phyloP scores from a whole-genome alignment of 2,329 filamentous ascomycete genomes.

The Sporothrix pseudoabietina region DNA sequence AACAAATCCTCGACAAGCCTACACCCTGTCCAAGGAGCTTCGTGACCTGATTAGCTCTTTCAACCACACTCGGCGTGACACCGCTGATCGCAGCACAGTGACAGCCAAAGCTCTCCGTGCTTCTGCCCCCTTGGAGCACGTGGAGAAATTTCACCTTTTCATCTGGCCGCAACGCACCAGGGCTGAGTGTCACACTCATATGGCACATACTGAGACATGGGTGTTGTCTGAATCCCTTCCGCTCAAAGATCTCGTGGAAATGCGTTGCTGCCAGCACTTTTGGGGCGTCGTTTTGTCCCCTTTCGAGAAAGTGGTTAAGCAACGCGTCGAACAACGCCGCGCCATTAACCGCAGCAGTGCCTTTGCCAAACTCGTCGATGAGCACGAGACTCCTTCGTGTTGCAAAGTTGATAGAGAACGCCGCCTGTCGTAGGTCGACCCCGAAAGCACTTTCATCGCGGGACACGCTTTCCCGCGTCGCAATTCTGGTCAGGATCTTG shows the following conservation, averaged over 20 bases:
- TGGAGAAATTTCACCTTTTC: constrained; percentile 76
- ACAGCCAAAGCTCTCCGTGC: constrained; percentile 80
- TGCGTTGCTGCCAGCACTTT: constrained; percentile 65
- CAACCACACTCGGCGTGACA: constrained; percentile 69
- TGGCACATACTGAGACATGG: constrained; percentile 62
- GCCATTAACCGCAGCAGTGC: constrained; percentile 61
- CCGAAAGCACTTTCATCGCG: constrained; percentile 64
- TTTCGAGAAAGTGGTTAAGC: constrained; percentile 57
- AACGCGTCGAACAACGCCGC: constrained; percentile 61
- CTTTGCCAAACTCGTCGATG: constrained; percentile 87
- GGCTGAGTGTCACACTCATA: constrained; percentile 69
- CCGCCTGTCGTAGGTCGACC: constrained; percentile 85
- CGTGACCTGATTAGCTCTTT: constrained; percentile 74
- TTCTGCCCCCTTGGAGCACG: constrained; percentile 66
- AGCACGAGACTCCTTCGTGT: constrained; percentile 78
- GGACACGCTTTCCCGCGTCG: constrained; percentile 67
- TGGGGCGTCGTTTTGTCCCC: constrained; percentile 50
- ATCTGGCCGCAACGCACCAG: constrained; percentile 52
- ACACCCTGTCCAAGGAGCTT: constrained; percentile 69
- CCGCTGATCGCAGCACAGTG: constrained; percentile 86
- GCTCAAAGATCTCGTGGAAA: constrained; percentile 72
- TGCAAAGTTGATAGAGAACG: constrained; percentile 71
- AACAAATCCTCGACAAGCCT: constrained; percentile 73
- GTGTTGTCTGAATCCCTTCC: constrained; percentile 55
- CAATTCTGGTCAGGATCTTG: constrained; percentile 84